phyloP scores from a whole-genome alignment of 768 basidiomycete species.

The Ramaria rubella region DNA sequence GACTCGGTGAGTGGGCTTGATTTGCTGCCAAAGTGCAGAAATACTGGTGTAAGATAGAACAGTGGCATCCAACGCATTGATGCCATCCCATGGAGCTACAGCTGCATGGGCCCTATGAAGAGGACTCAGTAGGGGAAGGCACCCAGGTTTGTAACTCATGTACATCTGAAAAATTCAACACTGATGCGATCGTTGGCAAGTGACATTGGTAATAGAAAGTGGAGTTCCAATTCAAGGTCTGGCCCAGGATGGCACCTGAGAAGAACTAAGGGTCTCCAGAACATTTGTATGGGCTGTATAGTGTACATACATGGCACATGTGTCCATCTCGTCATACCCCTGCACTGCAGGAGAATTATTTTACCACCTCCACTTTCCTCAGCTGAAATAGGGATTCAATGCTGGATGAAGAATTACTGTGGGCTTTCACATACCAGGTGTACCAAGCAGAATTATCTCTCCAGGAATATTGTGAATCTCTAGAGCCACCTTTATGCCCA shows the following conservation, averaged over 20 bases:
- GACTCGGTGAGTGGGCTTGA: conserved; percentile 68
- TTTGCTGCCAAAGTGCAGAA: conserved; percentile 74
- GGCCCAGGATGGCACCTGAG: conserved; percentile 77
- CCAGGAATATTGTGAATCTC: conserved; percentile 57
- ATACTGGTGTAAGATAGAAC: conserved; percentile 78
- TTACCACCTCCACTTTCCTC: conserved; percentile 81
- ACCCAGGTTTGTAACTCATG: conserved; percentile 37
- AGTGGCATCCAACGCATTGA: conserved; percentile 82
- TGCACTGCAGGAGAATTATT: conserved; percentile 56
- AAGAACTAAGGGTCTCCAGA: neutral
- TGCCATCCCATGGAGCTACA: conserved; percentile 79
- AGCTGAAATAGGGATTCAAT: conserved; percentile 35
- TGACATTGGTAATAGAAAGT: conserved; percentile 45
- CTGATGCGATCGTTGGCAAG: conserved; percentile 57
- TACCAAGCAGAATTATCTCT: conserved; percentile 67
- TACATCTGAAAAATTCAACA: conserved; percentile 68
- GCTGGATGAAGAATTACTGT: too few species aligned
- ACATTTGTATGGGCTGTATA: neutral
- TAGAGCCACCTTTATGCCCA: conserved; percentile 59
- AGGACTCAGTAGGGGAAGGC: neutral
- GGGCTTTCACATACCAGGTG: conserved; percentile 49
- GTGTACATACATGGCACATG: conserved; percentile 59
- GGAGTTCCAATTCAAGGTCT: conserved; percentile 67
- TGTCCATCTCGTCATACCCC: conserved; percentile 74
- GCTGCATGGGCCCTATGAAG: conserved; percentile 63